A percentile compares a stretch with the other conserved stretches of the same genome.
These are phyloP conservation scores for Orobanche coerulescens DNA, from an alignment of 257 asterid species.

Conservation along the genomic window DNA sequence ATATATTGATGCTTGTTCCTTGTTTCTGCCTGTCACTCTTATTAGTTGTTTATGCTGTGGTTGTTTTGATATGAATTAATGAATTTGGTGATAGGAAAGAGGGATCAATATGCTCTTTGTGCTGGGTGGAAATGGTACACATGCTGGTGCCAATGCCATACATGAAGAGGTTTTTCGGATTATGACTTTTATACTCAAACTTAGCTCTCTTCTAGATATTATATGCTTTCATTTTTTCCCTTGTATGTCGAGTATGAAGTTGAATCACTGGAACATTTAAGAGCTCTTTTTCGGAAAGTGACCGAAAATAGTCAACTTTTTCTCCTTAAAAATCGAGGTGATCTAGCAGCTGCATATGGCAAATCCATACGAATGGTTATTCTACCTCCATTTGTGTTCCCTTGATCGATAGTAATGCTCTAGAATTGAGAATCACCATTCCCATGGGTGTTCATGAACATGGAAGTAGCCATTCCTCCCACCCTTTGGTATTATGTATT, in stretches of 20 bases:
- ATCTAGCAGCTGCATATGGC: neutral
- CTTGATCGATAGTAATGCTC: too few species aligned
- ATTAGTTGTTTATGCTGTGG: neutral
- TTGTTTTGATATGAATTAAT: conserved; percentile 17
- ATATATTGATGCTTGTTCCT: neutral
- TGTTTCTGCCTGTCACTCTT: conserved; percentile 3
- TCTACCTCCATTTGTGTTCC: too few species aligned
- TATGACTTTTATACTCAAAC: conserved; percentile 9
- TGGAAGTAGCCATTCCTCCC: too few species aligned
- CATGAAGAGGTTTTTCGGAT: conserved; percentile 68
- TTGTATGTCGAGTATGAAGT: conserved; percentile 7
- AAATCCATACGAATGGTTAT: too few species aligned
- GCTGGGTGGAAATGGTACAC: conserved; percentile 98
- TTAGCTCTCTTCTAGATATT: conserved; percentile 3
- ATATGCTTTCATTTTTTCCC: neutral
- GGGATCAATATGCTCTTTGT: conserved; percentile 93
- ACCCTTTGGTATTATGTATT: too few species aligned
- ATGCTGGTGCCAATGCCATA: conserved; percentile 96
- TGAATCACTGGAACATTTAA: neutral
- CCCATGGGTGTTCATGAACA: too few species aligned
- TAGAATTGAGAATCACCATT: too few species aligned
- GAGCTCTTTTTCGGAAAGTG: neutral
- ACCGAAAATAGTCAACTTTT: neutral
- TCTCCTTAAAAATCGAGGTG: neutral
- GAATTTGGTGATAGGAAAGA: conserved; percentile 54